Evolutionary conservation across 192 early-diverging fungal genomes (phyloP), one percentile per base, ranked within the genome.

Genomic region (Entomortierella chlamydospora): DNA sequence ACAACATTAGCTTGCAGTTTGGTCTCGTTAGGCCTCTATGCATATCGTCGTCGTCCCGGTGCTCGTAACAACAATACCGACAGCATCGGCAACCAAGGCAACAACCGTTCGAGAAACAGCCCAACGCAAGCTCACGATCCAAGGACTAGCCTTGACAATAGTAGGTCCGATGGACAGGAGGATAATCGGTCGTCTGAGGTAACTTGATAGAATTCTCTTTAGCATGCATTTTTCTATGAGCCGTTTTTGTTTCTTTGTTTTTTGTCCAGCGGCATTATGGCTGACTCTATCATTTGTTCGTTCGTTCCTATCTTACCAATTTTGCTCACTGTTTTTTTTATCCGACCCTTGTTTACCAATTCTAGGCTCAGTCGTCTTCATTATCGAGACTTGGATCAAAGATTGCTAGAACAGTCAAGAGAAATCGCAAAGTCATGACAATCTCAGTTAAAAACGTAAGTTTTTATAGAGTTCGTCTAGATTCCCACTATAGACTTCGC

Each of bases 401-500:
- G 65, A 72, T 73, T 53, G 78, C 76, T 13, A 68, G 68, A 60
- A 86, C 69, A 9, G 80, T 63, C 42, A 82, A 77, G 73, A 83
- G 70, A 77, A 84, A 71, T 68, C 87, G 77, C 57, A 83, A 70
- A 61, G 61, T 82, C 43, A 84, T 91, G 64, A 88, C 89, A 10
- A 83, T 91, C 42, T 91, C 90, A 18, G 58, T 89, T 49, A 91
- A 89, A 51, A 87, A 90, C 74, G 87, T 87, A 84, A 56, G 72
- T n/a, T n/a, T n/a, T n/a, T n/a, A n/a, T n/a, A n/a, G n/a, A n/a
- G n/a, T n/a, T n/a, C n/a, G n/a, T n/a, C n/a, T n/a, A n/a, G n/a
- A n/a, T n/a, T n/a, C n/a, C n/a, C n/a, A n/a, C n/a, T n/a, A n/a
- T n/a, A n/a, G n/a, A n/a, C n/a, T n/a, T n/a, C n/a, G n/a, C n/a